These are phyloP conservation scores for Populus hybrid DNA, from an alignment of 441 rosid species.

Conservation along the genomic window DNA sequence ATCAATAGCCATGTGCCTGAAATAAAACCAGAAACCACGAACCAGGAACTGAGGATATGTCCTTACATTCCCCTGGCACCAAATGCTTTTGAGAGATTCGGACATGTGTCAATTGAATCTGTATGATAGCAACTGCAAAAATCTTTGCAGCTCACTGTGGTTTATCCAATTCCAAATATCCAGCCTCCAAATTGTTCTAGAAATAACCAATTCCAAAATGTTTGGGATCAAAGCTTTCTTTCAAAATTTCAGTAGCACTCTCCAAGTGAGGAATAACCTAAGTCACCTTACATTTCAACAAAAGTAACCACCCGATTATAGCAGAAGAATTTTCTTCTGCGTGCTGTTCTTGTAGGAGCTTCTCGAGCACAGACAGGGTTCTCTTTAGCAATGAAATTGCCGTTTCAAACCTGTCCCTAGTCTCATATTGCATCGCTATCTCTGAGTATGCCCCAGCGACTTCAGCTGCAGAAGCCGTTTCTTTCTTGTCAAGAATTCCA, in stretches of 20 bases:
- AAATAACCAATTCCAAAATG: slow-evolving; percentile 93
- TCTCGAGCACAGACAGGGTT: slow-evolving; percentile 67
- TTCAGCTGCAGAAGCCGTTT: slow-evolving; percentile 51
- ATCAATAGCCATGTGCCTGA: not conserved
- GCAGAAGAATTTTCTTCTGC: slow-evolving; percentile 87
- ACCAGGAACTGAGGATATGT: slow-evolving; percentile 1
- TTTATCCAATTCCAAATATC: slow-evolving; percentile 82
- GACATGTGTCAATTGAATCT: slow-evolving; percentile 82
- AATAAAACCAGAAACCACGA: not conserved
- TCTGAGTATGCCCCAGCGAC: slow-evolving; percentile 90
- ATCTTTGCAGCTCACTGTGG: slow-evolving; percentile 92
- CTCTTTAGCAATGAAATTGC: slow-evolving; percentile 74
- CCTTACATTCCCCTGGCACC: slow-evolving; percentile 72
- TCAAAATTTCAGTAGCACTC: slow-evolving; percentile 75
- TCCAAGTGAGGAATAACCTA: slow-evolving; percentile 87
- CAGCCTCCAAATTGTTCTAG: slow-evolving; percentile 88
- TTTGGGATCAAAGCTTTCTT: slow-evolving; percentile 84
- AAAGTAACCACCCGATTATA: slow-evolving; percentile 81
- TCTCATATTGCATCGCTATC: slow-evolving; percentile 84
- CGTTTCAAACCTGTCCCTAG: slow-evolving; percentile 75
- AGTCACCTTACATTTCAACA: slow-evolving; percentile 72
- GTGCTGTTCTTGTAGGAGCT: slow-evolving; percentile 80
- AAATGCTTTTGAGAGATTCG: slow-evolving; percentile 88
- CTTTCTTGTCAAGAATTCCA: slow-evolving; percentile 75
- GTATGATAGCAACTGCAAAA: slow-evolving; percentile 90